Base-by-base conservation (phyloP, 805 yeast species). In the Zygosaccharomyces bailii region DNA sequence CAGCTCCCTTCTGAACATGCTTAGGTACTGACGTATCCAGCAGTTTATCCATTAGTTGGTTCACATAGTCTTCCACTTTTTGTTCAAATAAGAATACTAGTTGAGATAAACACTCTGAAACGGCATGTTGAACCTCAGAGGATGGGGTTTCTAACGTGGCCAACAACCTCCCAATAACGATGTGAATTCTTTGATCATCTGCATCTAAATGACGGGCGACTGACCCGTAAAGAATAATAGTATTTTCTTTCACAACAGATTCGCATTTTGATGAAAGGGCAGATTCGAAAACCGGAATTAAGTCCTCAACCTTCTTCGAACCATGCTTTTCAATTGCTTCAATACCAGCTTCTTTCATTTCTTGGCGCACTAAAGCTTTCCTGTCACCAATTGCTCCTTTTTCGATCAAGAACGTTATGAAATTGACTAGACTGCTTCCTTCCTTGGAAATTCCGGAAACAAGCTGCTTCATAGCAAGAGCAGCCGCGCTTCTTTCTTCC, bases 321-420 rank as follows among this genome's bases (percentile, higher is more conserved):
- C 96, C 97, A 52, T 82, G 84, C 1, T 61, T 57, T 33, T 80
- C 74, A 42, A 93, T 79, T 25, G 87, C 72, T 32, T 74, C 79
- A 46, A 86, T 73, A 39, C 96, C 98, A n/a, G 96, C 93, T 44
- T 84, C 91, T 57, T 87, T 89, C 61, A 89, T 74, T 59, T 86
- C 95, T 49, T 81, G 85, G 42, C 93, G 77, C 3, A 88, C 96
- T 41, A 78, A 65, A 0, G 75, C 67, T 46, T 86, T 85, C 46
- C 75, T 73, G 59, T 90, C 98, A 21, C 87, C 89, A 34, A 89
- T 69, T 1, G 91, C 86, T 35, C 75, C 74, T 39, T 73, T 77
- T 13, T 75, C 70, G 21, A 84, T 76, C 43, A 87, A 67, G 61
- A 86, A 87, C 17, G 66, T 63, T 55, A 89, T 76, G n/a, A 87